Base-by-base conservation (phyloP, 2,329 filamentous ascomycete genomes). In the Akanthomyces dipterigenus region DNA sequence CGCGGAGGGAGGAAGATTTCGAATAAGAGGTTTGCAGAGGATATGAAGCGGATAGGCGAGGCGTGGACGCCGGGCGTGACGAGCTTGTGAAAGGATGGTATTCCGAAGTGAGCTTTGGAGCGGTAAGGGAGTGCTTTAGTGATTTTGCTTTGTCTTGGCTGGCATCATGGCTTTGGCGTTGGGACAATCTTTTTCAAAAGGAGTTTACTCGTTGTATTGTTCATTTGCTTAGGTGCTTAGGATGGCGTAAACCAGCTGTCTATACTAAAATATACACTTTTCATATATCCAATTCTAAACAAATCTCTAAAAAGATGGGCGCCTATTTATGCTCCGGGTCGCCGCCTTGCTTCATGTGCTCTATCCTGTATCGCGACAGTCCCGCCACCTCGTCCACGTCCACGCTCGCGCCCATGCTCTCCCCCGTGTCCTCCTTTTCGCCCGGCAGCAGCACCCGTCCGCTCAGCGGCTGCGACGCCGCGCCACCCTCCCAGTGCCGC, bases 41-140 rank as follows among this genome's bases (percentile, higher is more conserved):
- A 97, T 69, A 88, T 99, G 72, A 86, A 88, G 72, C 82, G 88
- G 67, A 95, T 99, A 72, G 95, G 92, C 38, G 89, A 93, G 70
- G 77, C 77, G 1, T 99, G 95, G 93, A 83, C 82, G 61, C 91
- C 92, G 1, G 91, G 91, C 9, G 78, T 89, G 55, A 78, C 79
- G 63, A 82, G 67, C 63, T 73, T 90, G 63, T 90, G 72, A 81
- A 81, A 31, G 48, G 42, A 34, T 14, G 43, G 9, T 9, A 12
- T 40, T 51, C 49, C 28, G 22, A 40, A 34, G n/a, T n/a, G n/a
- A n/a, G n/a, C n/a, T n/a, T n/a, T n/a, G n/a, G n/a, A n/a, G n/a
- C n/a, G n/a, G n/a, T n/a, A n/a, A n/a, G n/a, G n/a, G n/a, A n/a
- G n/a, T n/a, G n/a, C n/a, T n/a, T n/a, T n/a, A n/a, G n/a, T n/a